These are phyloP conservation scores for Trichoderma pleuroti DNA, from an alignment of 2,329 filamentous ascomycete genomes.

Conservation along the genomic window DNA sequence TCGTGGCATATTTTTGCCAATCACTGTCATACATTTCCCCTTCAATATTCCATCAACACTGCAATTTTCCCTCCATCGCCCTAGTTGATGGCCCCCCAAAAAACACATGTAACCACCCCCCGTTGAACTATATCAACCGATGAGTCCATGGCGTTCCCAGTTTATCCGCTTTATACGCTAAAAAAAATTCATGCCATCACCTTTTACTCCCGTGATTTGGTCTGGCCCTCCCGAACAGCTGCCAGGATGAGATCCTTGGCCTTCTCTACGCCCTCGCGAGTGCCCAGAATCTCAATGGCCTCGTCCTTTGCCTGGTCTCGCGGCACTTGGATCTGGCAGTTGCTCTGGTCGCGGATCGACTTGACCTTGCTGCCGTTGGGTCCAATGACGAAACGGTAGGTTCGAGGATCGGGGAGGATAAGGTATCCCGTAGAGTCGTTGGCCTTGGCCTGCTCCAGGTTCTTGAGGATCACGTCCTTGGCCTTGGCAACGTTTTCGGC, in stretches of 20 bases:
- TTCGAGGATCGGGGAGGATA: conserved; percentile 81
- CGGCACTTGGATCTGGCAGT: conserved; percentile 91
- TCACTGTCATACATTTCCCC: not conserved
- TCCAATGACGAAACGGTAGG: conserved; percentile 88
- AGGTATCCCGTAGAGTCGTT: conserved; percentile 78
- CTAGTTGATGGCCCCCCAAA: not conserved
- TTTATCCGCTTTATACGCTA: not conserved
- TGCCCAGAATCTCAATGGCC: conserved; percentile 86
- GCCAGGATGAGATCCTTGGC: conserved; percentile 86
- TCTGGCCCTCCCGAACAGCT: conserved; percentile 64
- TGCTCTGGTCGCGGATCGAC: conserved; percentile 84
- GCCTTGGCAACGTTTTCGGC: conserved; percentile 79
- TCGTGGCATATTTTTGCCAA: not conserved
- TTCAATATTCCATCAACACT: not conserved
- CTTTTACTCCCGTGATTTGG: conserved; percentile 32
- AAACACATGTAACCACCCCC: not conserved
- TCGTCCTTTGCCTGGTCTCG: conserved; percentile 71
- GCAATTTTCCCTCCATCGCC: not conserved
- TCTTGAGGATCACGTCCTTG: conserved; percentile 67
- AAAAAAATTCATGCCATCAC: not conserved
- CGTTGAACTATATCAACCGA: not conserved
- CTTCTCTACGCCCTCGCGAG: conserved; percentile 74
- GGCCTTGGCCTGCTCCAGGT: conserved; percentile 68
- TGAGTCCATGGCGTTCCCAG: not conserved
- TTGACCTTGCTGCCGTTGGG: conserved; percentile 89